Base-by-base conservation (phyloP, 805 yeast species). In the Myxozyma vanderwaltii region DNA sequence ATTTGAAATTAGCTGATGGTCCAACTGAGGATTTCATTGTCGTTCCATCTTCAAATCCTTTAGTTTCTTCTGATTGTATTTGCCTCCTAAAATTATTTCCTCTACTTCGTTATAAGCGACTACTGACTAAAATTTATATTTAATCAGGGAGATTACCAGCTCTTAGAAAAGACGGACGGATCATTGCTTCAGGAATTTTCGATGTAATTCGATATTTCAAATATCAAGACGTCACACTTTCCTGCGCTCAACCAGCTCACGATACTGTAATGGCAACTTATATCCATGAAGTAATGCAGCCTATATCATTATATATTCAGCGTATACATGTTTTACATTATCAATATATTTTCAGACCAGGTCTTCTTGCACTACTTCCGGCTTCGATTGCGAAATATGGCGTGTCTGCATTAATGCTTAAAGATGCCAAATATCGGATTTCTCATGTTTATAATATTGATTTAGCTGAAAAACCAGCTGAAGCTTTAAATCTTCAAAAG, bases 241-340 rank as follows among this genome's bases (percentile, higher is more conserved):
- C 56, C 3, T 31, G 56, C 10, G 24, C 31, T 35, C 52, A 52
- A 6, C 36, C 50, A 21, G 68, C 67, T n/a, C 54, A 26, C 33
- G 54, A 51, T 41, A 57, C 57, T 12, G 55, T 61, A 8, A 41
- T 66, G 12, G 26, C 50, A 17, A 46, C 63, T 19, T 66, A 61
- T 45, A 35, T 63, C 29, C 26, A 44, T n/a, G 47, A 56, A 6
- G 50, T 53, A 15, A 44, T 66, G 35, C 39, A 47, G 15, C 51
- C 63, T 2, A 46, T 66, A n/a, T 58, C 68, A 8, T 51, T 54
- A 13, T 66, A 65, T 52, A 64, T 63, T 24, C 58, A 61, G 49
- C 59, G 68, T 27, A 36, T 66, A 10, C 68, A 66, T 51, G 23
- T 53, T n/a, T 58, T 45, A 23, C 61, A 66, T 58, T 61, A 54